Percentiles rank a stretch among this genome's conserved stretches.
Evolutionary conservation across 2,329 filamentous ascomycete species (phyloP).

Genomic region (Cercospora sesami): DNA sequence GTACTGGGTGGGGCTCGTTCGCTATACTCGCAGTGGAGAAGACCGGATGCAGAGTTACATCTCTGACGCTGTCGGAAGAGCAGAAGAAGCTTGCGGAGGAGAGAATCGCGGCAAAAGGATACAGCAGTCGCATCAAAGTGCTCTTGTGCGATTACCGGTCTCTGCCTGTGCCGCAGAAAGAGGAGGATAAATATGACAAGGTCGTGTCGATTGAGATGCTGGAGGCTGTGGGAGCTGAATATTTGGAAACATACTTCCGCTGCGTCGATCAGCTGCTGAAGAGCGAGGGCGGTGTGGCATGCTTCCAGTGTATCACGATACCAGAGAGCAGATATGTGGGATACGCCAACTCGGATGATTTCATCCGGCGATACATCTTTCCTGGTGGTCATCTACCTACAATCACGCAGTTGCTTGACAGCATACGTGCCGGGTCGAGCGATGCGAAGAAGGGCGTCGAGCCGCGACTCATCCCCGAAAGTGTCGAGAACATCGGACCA

Average conservation of each 20-base stretch:
- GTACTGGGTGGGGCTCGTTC: slow-evolving; percentile 74
- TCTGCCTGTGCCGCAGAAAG: slow-evolving; percentile 51
- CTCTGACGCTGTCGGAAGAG: slow-evolving; percentile 66
- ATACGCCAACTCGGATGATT: slow-evolving; percentile 68
- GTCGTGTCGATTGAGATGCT: slow-evolving; percentile 76
- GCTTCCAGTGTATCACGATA: slow-evolving; percentile 78
- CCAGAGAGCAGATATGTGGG: slow-evolving; percentile 65
- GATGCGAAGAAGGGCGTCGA: slow-evolving; percentile 47
- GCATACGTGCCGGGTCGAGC: slow-evolving; percentile 60
- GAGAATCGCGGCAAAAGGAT: slow-evolving; percentile 62
- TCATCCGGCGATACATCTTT: slow-evolving; percentile 76
- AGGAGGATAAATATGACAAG: slow-evolving; percentile 60
- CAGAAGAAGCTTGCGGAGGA: slow-evolving; percentile 68
- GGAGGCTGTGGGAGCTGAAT: slow-evolving; percentile 70
- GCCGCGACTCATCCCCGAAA: slow-evolving; percentile 61
- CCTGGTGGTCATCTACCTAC: slow-evolving; percentile 72
- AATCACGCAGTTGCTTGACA: slow-evolving; percentile 64
- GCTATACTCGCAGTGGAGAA: slow-evolving; percentile 66
- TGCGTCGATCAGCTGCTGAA: slow-evolving; percentile 66
- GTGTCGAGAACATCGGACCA: slow-evolving; percentile 69
- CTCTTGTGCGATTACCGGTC: slow-evolving; percentile 68
- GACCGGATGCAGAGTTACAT: slow-evolving; percentile 69
- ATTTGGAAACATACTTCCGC: slow-evolving; percentile 66
- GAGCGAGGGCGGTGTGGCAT: slow-evolving; percentile 63
- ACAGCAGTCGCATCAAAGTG: slow-evolving; percentile 63